These are phyloP conservation scores for Fraxinus americana DNA, from an alignment of 257 asterid genomes.

Conservation along the genomic window DNA sequence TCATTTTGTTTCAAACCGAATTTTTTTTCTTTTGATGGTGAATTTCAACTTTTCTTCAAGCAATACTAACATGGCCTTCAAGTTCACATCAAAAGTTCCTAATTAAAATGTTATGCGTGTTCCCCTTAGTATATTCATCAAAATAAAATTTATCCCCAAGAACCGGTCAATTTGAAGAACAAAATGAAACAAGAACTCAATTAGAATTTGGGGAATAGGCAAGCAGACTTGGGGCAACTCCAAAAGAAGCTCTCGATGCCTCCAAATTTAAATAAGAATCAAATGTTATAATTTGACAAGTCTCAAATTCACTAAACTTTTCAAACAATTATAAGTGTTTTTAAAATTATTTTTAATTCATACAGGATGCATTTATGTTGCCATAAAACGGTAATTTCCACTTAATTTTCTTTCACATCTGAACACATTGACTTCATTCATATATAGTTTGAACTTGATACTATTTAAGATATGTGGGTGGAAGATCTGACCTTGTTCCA, in stretches of 20 bases:
- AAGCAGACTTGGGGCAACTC: not conserved
- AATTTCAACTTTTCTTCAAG: not conserved
- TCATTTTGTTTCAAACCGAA: constrained; percentile 8
- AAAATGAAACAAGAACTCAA: not conserved
- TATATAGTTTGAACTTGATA: too few species aligned
- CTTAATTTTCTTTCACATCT: too few species aligned
- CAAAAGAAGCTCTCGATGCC: not conserved
- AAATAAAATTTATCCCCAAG: not conserved
- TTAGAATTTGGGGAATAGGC: not conserved
- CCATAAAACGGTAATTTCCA: not conserved
- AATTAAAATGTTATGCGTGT: not conserved
- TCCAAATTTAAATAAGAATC: not conserved
- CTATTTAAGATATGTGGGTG: not conserved
- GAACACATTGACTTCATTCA: constrained; percentile 17
- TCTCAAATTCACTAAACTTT: not conserved
- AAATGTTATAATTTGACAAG: not conserved
- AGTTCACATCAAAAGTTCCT: not conserved
- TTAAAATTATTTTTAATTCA: not conserved
- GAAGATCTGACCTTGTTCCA: constrained; percentile 69
- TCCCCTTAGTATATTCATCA: not conserved
- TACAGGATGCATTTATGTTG: not conserved
- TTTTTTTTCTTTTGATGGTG: not conserved
- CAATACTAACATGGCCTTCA: not conserved
- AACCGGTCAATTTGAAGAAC: not conserved
- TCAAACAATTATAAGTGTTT: not conserved